A percentile compares a stretch with the other conserved stretches of the same genome.
These are phyloP conservation scores for Aspergillus homomorphus DNA, from an alignment of 495 filamentous ascomycete species.

Conservation along the genomic window DNA sequence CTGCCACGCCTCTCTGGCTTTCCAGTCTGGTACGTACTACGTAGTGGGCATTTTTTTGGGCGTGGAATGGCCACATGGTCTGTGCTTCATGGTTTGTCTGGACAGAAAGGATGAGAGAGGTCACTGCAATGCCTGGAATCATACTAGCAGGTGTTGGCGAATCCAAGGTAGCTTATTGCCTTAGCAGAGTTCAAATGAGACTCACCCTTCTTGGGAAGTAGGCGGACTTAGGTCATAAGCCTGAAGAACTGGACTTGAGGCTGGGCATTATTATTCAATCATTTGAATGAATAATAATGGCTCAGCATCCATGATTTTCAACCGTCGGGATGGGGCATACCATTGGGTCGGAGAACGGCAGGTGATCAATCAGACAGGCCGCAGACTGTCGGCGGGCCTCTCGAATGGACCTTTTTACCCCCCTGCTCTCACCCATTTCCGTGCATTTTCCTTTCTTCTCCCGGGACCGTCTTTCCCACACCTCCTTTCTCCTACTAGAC, in stretches of 20 bases:
- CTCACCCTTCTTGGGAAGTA: background rate
- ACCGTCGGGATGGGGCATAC: constrained; percentile 11
- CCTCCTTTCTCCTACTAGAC: background rate
- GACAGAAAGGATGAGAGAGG: constrained; percentile 5
- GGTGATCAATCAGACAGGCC: constrained; percentile 14
- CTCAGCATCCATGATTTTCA: constrained; percentile 12
- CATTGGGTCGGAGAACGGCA: constrained; percentile 11
- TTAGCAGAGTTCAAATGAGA: background rate
- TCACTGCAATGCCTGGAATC: background rate
- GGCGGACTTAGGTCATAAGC: background rate
- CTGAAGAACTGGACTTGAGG: background rate
- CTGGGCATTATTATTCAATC: background rate
- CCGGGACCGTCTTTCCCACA: background rate
- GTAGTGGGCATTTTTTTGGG: constrained; percentile 1
- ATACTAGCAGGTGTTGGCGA: background rate
- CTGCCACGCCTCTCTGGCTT: constrained; percentile 5
- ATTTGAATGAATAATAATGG: background rate
- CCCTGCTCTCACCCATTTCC: background rate
- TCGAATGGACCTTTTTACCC: background rate
- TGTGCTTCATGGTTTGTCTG: constrained; percentile 10
- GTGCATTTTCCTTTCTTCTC: constrained; percentile 1
- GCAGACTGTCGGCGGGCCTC: background rate
- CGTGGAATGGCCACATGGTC: constrained; percentile 13
- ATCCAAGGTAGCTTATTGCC: background rate
- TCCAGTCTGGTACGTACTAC: constrained; percentile 1